Evolutionary conservation across 495 filamentous ascomycete genomes (phyloP).

Genomic region (Hypoxylon lienhwacheense): DNA sequence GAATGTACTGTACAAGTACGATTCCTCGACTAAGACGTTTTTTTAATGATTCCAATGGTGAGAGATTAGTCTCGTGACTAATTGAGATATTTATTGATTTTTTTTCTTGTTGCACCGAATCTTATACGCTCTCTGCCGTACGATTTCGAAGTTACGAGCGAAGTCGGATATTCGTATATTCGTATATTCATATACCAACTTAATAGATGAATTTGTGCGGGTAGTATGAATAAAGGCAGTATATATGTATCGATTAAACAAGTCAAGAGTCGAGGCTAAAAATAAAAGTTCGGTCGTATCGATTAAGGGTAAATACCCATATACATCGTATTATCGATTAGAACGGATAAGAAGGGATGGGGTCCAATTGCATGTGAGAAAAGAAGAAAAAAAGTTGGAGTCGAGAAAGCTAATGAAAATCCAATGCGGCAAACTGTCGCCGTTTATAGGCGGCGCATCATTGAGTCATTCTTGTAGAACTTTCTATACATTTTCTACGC

Average conservation of each 20-base stretch:
- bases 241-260: too few relatives aligned
- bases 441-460: slow-evolving; percentile 39
- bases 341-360: too few relatives aligned
- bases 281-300: too few relatives aligned
- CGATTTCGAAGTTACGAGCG: slow-evolving; percentile 3
- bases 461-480: slow-evolving; percentile 44
- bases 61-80: neutral
- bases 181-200: too few relatives aligned
- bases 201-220: too few relatives aligned
- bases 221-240: too few relatives aligned
- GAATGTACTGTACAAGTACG: neutral
- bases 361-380: slow-evolving; percentile 18
- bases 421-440: slow-evolving; percentile 31
- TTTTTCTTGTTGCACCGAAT: neutral
- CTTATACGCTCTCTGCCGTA: slow-evolving; percentile 1
- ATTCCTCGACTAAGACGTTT: neutral
- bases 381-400: slow-evolving; percentile 2
- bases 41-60: neutral
- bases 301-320: too few relatives aligned
- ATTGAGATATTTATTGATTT: neutral
- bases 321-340: too few relatives aligned
- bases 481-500: slow-evolving; percentile 37
- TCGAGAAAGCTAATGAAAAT: slow-evolving; percentile 26
- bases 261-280: too few relatives aligned
- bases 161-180: too few relatives aligned